Conservation (phyloP, 805 yeast genomes). For the Sugiyamaella americana region DNA sequence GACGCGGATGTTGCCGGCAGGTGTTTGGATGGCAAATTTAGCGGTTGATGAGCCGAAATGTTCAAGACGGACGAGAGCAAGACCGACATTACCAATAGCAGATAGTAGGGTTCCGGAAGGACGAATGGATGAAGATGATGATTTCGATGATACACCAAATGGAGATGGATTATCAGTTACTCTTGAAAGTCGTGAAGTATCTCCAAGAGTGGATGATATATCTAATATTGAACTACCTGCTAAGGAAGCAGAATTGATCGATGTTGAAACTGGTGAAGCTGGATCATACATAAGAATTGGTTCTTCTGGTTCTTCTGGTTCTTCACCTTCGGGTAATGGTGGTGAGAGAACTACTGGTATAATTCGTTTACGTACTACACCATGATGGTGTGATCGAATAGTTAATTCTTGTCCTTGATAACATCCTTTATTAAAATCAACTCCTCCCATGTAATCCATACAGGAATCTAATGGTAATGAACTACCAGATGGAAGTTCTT, state of each 20-base stretch:
- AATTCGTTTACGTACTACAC: slow-evolving; percentile 74
- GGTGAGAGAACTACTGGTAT: slow-evolving; percentile 53
- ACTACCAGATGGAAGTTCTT: slow-evolving; percentile 43
- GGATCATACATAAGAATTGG: slow-evolving; percentile 17
- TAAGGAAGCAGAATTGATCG: slow-evolving; percentile 9
- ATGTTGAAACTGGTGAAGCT: background rate
- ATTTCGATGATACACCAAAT: slow-evolving; percentile 13
- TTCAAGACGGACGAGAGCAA: slow-evolving; percentile 53
- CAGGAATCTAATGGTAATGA: slow-evolving; percentile 78
- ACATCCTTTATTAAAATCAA: slow-evolving; percentile 89
- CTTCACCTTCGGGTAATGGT: background rate
- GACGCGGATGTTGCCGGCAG: slow-evolving; percentile 34
- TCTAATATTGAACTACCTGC: slow-evolving; percentile 17
- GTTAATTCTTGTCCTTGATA: slow-evolving; percentile 95
- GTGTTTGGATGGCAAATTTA: slow-evolving; percentile 28
- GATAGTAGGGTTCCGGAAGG: slow-evolving; percentile 60
- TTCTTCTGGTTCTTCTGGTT: background rate
- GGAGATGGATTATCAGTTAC: slow-evolving; percentile 15
- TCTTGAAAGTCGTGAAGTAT: slow-evolving; percentile 3
- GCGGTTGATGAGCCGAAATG: slow-evolving; percentile 35
- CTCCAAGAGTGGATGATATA: slow-evolving; percentile 7
- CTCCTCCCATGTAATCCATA: slow-evolving; percentile 72
- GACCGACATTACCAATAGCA: slow-evolving; percentile 53
- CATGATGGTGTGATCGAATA: slow-evolving; percentile 77
- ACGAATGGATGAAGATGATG: slow-evolving; percentile 28